A percentile compares a stretch with the other conserved stretches of the same genome.
These are phyloP conservation scores for Polygonum aviculare DNA, from an alignment of 148 eudicot species.

Conservation along the genomic window DNA sequence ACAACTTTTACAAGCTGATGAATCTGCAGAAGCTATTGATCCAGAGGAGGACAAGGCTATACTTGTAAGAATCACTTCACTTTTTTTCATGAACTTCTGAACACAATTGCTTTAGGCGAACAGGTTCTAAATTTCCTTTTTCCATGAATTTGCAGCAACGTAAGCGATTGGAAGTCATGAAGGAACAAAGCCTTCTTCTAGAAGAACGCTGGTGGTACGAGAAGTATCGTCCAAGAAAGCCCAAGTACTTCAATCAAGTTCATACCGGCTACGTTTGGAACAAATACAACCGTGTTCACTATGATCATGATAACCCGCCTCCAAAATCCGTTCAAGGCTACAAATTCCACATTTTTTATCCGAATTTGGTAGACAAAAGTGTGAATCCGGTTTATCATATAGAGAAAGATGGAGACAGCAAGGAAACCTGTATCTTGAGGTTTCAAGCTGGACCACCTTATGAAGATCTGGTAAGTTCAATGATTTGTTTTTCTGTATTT, in stretches of 20 bases:
- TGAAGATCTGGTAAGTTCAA: constrained; percentile 69
- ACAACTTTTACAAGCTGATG: constrained; percentile 65
- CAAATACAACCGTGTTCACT: constrained; percentile 87
- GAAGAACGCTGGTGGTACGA: constrained; percentile 98
- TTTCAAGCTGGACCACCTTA: constrained; percentile 96
- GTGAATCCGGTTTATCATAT: constrained; percentile 58
- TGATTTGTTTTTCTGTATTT: not conserved
- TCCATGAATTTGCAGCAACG: constrained; percentile 25
- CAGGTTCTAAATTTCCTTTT: not conserved
- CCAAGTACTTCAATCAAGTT: constrained; percentile 85
- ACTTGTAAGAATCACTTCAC: constrained; percentile 33
- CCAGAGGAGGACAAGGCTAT: constrained; percentile 52
- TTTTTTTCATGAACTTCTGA: not conserved
- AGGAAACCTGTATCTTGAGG: constrained; percentile 74
- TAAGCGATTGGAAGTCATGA: constrained; percentile 37
- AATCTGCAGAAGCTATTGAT: constrained; percentile 53
- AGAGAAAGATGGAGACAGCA: constrained; percentile 78
- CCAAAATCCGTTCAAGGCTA: constrained; percentile 95
- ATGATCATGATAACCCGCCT: constrained; percentile 89
- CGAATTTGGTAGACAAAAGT: constrained; percentile 75
- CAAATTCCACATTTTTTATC: constrained; percentile 91
- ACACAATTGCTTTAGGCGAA: not conserved
- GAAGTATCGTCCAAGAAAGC: constrained; percentile 84
- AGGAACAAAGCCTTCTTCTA: not conserved
- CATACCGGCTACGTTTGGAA: constrained; percentile 97